Evolutionary conservation across 169 alveolate species (phyloP), one percentile per base, ranked within the genome.

Genomic region (Cryptosporidium viatorum): DNA sequence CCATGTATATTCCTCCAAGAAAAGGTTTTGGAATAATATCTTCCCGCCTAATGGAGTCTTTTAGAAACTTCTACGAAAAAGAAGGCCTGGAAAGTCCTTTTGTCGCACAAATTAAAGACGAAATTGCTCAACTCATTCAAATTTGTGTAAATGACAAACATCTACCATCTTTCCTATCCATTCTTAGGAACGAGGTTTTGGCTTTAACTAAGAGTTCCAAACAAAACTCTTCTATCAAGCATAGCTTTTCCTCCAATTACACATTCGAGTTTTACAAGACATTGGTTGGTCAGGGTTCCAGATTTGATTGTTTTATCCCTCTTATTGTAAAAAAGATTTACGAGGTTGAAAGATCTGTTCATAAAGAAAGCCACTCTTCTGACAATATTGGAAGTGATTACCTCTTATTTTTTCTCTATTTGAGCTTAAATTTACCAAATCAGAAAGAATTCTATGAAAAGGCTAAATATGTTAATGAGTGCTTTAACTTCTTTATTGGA

Each of bases 1-100:
- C 80, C 4, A 59, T 59, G 52, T 80, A 62, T 39, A 23, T 80
- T 16, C 89, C 69, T 23, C 89, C 89, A 7, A 80, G 67, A 48
- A 80, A 80, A 26, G 68, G 89, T n/a, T 80, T 80, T 26, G 31
- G 41, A 18, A 26, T 80, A 29, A 31, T 80, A 3, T 2, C 70
- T n/a, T 12, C 50, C 41, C 65, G 18, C 37, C 50, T 80, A 14
- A 16, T 37, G 9, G 51, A 80, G 35, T 67, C 89, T 43, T 39
- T 80, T 14, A 9, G 51, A 31, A 50, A 4, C 26, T 14, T n/a
- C 26, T 80, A 41, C 48, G n/a, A 4, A 37, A 73, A 23, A 23
- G 58, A 51, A 8, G 16, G 3, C 18, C 1, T 9, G 14, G 51
- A 29, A 33, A n/a, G 12, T 4, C 18, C 62, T 6, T 52, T 73